Base-by-base conservation (phyloP, 139 green algal genomes). In the Coccomyxa sp. region DNA sequence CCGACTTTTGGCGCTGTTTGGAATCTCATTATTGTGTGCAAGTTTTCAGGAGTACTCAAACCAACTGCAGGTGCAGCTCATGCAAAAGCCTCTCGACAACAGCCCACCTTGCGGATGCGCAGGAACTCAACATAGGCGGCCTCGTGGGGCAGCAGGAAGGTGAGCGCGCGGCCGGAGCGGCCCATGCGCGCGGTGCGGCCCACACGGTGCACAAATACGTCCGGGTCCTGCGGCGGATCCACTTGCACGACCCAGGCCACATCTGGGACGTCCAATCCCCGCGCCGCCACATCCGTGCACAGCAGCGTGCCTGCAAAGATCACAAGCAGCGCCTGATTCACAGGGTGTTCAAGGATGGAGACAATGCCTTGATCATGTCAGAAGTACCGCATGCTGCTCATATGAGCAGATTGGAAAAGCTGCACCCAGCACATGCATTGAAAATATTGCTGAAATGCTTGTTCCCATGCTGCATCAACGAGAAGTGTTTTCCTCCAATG, bases 131-230 rank as follows among this genome's bases (percentile, higher is more conserved):
- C 92, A 86, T 99, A 99, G 4, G 86, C 32, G 21, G 71, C 81
- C 93, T 99, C 97, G 16, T 91, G 82, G 0, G 92, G 93, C 30
- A 92, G 78, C 45, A 99, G 90, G 58, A 93, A 88, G 27, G 93
- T 89, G 15, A 98, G 81, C 11, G 94, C 96, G 45, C 28, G 84
- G 58, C 96, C 96, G 13, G 79, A 66, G 17, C 90, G 88, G 14
- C 96, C 96, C 95, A 98, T 98, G 79, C 96, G 92, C 0, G 96
- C 96, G 57, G 96, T 98, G 66, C 96, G 91, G 0, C 96, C 96
- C 30, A 95, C 93, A 13, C 95, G 80, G 82, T 98, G 95, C 68
- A 97, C 85, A 83, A 97, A 96, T 3, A 94, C 89, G 13, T 88
- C 88, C 0, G 95, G 96, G 84, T 99, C 96, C 85, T 98, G 94